Percentiles rank a stretch among this genome's conserved stretches.
Conservation (phyloP, 805 yeast genomes). For the Starmerella davenportii region DNA sequence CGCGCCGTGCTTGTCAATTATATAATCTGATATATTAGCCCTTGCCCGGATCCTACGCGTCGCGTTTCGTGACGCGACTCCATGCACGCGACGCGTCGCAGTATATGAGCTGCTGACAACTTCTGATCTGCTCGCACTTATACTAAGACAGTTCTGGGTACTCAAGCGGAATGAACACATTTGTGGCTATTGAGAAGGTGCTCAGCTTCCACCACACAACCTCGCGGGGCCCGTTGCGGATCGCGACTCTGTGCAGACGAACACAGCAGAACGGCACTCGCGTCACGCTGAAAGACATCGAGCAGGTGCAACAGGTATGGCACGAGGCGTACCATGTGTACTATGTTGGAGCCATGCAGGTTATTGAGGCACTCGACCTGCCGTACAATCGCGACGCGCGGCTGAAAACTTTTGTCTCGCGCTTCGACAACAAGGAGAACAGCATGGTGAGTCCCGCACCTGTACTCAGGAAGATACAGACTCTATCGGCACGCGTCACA, state of each 20-base stretch:
- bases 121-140: too few relatives aligned
- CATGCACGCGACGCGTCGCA: too few relatives aligned
- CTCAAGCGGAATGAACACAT: slow-evolving; percentile 14
- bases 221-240: slow-evolving; percentile 14
- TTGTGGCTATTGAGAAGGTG: slow-evolving; percentile 16
- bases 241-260: slow-evolving; percentile 12
- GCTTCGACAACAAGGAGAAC: slow-evolving; percentile 10
- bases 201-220: slow-evolving; percentile 16
- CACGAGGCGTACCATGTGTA: slow-evolving; percentile 16
- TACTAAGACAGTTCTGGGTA: too few relatives aligned
- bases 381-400: slow-evolving; percentile 7
- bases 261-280: slow-evolving; percentile 14
- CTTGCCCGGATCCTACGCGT: too few relatives aligned
- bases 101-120: too few relatives aligned
- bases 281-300: slow-evolving; percentile 12
- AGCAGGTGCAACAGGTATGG: slow-evolving; percentile 14
- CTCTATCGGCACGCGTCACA: too few relatives aligned
- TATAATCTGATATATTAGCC: too few relatives aligned
- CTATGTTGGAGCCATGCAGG: slow-evolving; percentile 1
- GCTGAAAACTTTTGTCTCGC: not conserved
- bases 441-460: too few relatives aligned
- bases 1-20: too few relatives aligned
- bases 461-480: too few relatives aligned
- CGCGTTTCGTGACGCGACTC: too few relatives aligned
- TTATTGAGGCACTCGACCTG: slow-evolving; percentile 9